Percentiles rank a stretch among this genome's conserved stretches.
phyloP scores from a whole-genome alignment of 305 asterid species.

The Nicotiana rustica region DNA sequence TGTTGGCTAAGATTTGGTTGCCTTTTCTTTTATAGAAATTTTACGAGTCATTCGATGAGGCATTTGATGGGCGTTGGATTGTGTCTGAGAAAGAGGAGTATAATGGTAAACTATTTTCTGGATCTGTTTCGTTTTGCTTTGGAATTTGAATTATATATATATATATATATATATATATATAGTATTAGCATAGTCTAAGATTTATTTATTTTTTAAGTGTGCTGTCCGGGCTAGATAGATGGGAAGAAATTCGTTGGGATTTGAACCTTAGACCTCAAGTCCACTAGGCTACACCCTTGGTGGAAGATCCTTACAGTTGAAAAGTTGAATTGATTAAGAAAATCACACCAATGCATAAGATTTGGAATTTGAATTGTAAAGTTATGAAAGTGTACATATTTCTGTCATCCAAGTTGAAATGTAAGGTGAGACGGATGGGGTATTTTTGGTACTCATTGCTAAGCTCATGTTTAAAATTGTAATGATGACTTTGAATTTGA shows the following conservation, averaged over 20 bases:
- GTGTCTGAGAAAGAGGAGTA: constrained; percentile 77
- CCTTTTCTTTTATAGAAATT: constrained; percentile 51
- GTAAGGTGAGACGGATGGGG: neutral
- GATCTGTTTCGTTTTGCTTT: neutral
- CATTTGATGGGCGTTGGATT: constrained; percentile 78
- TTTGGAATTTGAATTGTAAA: neutral
- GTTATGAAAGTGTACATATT: neutral
- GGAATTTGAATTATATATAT: neutral
- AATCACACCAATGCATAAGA: neutral
- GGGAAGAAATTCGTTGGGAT: too few relatives aligned
- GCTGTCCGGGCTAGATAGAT: too few relatives aligned
- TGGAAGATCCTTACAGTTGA: neutral
- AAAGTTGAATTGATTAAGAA: constrained; percentile 3
- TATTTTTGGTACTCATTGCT: neutral
- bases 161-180: too few relatives aligned
- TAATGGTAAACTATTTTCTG: constrained; percentile 51
- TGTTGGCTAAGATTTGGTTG: neutral
- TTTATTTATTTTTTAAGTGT: too few relatives aligned
- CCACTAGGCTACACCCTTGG: too few relatives aligned
- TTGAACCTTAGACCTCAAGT: too few relatives aligned
- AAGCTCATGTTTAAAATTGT: neutral
- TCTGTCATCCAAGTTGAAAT: neutral
- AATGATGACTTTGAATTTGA: neutral
- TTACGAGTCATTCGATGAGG: constrained; percentile 85
- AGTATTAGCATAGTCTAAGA: neutral